Conservation (phyloP, 129 eudicot species). For the Ambrosia artemisiifolia region DNA sequence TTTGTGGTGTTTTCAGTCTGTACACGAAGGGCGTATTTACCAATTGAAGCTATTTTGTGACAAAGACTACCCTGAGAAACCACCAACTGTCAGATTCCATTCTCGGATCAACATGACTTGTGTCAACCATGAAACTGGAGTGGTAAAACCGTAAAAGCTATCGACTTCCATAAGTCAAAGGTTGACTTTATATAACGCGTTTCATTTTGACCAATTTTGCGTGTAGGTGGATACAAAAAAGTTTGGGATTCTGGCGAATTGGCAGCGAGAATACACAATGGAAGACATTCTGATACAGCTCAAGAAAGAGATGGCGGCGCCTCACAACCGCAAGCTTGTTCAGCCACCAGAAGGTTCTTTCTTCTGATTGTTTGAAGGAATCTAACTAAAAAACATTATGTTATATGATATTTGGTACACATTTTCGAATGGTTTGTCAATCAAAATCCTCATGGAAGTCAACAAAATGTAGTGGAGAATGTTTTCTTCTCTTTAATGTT, state of each 20-base stretch:
- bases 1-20: constrained; percentile 2
- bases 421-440: constrained; percentile 15
- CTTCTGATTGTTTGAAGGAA: constrained; percentile 13
- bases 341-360: constrained; percentile 35
- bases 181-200: not conserved
- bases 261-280: constrained; percentile 38
- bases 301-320: constrained; percentile 32
- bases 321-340: constrained; percentile 35
- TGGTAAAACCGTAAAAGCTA: not conserved
- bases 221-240: constrained; percentile 34
- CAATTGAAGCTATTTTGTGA: constrained; percentile 12
- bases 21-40: constrained; percentile 15
- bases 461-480: constrained; percentile 15
- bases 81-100: constrained; percentile 12
- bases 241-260: constrained; percentile 36
- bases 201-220: not conserved
- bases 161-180: constrained; percentile 6
- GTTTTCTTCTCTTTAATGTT: not conserved
- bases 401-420: constrained; percentile 16
- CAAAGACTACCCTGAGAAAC: constrained; percentile 13
- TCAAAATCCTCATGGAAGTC: constrained; percentile 12
- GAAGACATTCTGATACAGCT: constrained; percentile 34
- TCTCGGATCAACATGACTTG: constrained; percentile 16
- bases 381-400: not conserved
- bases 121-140: constrained; percentile 15